These are phyloP conservation scores for Dianthus caryophyllus DNA, from an alignment of 148 eudicot species.

Conservation along the genomic window DNA sequence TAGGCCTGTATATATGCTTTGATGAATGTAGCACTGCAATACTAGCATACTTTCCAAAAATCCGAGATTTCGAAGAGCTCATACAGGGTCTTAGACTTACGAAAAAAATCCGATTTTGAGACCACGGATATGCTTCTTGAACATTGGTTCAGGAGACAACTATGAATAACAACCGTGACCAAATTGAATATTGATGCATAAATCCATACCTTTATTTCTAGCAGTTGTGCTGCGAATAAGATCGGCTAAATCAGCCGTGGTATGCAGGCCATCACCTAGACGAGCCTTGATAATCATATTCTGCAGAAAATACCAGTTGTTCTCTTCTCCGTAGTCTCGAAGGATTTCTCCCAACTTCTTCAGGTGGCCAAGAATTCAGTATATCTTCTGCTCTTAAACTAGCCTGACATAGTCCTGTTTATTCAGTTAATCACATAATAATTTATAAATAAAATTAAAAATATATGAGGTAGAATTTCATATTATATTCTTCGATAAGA, in stretches of 20 bases:
- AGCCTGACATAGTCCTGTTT: conserved; percentile 84
- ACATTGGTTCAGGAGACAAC: not conserved
- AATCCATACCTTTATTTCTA: conserved; percentile 50
- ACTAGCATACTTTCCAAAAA: no score
- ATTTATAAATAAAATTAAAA: conserved; percentile 7
- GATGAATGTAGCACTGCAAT: no score
- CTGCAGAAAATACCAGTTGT: conserved; percentile 78
- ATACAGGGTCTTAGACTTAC: not conserved
- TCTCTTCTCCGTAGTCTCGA: conserved; percentile 96
- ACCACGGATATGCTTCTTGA: not conserved
- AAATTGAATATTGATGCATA: not conserved
- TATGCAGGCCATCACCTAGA: conserved; percentile 67
- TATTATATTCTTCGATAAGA: no score
- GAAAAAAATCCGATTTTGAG: not conserved
- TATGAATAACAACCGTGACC: not conserved
- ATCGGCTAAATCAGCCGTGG: conserved; percentile 64
- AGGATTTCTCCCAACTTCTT: conserved; percentile 76
- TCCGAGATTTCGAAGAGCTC: not conserved
- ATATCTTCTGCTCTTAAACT: conserved; percentile 87
- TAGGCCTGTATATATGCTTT: no score
- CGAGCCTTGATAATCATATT: conserved; percentile 79
- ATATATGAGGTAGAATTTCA: no score
- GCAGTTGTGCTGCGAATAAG: conserved; percentile 62
- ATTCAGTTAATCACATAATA: conserved; percentile 55
- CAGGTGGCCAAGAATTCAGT: conserved; percentile 76